Evolutionary conservation across 306 rosid genomes (phyloP), one percentile per base, ranked within the genome.

Genomic region (Benincasa hispida): DNA sequence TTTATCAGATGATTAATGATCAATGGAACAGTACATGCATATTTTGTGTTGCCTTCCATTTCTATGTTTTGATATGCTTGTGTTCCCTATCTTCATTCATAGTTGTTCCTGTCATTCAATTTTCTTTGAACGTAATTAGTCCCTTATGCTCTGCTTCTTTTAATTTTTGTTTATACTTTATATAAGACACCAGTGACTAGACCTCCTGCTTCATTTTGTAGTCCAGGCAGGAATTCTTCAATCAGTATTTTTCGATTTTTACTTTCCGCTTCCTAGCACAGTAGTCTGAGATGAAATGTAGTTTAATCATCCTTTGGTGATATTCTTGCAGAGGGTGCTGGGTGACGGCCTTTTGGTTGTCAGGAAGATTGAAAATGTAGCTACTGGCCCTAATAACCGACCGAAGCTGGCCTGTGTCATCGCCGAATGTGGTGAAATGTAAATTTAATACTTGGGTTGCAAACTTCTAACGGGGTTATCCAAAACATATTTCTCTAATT

Each of bases 341-440:
- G 99, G 99, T 79, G 99, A 95, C 59, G 99, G 99, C 72, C 98
- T 95, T 86, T 57, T 95, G 89, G 98, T 95, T 55, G 90, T 92
- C 35, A 87, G 99, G 87, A 95, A 92, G 91, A 92, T 95, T 50
- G 99, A 95, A 84, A 95, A 95, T 72, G 99, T 95, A 67, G 98
- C 99, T 55, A 87, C 97, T 4, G 98, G 97, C 81, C 98, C 98
- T 50, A 89, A 87, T 80, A 92, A 92, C 85, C 84, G 93, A 79
- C 99, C 99, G 11, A 95, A 95, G 63, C 82, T 92, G 81, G 85
- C 91, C 41, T 90, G 98, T 10, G 85, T 89, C 78, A 88, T 92
- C 75, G 92, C 92, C 45, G 99, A 92, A 83, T 94, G 99, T 74
- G 99, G 98, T 47, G 99, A 94, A 86, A 94, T 94, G 99, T 94